A percentile compares a stretch with the other conserved stretches of the same genome.
Conservation (phyloP, 352 stramenopile genomes). For the Phytopythium sindhum region DNA sequence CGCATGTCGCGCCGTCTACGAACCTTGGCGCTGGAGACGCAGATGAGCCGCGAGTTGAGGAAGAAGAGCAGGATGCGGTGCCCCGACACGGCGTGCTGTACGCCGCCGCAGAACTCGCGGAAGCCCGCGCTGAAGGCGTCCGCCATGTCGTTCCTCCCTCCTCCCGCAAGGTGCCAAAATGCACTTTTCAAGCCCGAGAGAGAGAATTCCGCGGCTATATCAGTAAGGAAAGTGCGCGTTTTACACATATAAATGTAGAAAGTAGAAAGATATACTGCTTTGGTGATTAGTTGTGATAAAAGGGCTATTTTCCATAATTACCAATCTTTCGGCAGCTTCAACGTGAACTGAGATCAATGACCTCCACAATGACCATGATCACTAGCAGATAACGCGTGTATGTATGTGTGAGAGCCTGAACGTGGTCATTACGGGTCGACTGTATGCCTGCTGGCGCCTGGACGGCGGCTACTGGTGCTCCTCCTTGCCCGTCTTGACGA, state of each 20-base stretch:
- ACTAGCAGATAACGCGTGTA: too few relatives aligned
- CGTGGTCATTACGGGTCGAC: not conserved
- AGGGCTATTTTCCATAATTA: not conserved
- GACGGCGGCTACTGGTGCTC: constrained; percentile 44
- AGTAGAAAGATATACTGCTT: too few relatives aligned
- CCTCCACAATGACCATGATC: too few relatives aligned
- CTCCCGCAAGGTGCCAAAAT: not conserved
- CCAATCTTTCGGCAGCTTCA: not conserved
- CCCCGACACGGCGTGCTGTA: constrained; percentile 84
- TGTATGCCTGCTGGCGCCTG: not conserved
- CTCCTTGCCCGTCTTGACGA: constrained; percentile 83
- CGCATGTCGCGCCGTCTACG: not conserved
- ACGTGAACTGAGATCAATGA: too few relatives aligned
- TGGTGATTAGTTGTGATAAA: not conserved
- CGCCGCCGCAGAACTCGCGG: constrained; percentile 78
- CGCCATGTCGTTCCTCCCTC: constrained; percentile 20
- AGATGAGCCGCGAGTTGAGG: constrained; percentile 81
- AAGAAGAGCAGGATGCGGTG: constrained; percentile 87
- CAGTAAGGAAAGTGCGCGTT: not conserved
- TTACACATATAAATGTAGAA: not conserved
- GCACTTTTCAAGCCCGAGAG: not conserved
- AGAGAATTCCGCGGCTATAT: constrained; percentile 1
- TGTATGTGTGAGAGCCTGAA: too few relatives aligned
- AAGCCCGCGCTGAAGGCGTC: constrained; percentile 61
- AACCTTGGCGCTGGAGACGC: constrained; percentile 80